Percentiles rank a stretch among this genome's conserved stretches.
phyloP scores from a whole-genome alignment of 2,329 filamentous ascomycete species.

The Cladosporium halotolerans region DNA sequence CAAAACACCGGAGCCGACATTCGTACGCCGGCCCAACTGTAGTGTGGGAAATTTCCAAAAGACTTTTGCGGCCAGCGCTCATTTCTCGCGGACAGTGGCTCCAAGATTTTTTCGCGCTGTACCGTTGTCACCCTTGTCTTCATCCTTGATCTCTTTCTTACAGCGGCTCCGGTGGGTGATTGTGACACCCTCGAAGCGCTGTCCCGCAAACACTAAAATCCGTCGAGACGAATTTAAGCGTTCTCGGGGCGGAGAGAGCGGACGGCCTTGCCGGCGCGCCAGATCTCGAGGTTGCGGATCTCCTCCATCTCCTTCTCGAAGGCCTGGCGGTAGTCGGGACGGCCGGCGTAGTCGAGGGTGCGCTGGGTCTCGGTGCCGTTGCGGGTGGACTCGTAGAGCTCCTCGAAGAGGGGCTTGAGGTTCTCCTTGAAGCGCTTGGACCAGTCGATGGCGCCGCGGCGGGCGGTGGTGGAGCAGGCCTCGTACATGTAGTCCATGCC shows the following conservation, averaged over 20 bases:
- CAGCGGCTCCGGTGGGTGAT: neutral
- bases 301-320: conserved; percentile 98
- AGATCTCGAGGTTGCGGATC: conserved; percentile 97
- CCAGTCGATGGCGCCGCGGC: conserved; percentile 99
- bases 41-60: neutral
- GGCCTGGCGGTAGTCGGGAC: conserved; percentile 91
- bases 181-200: neutral
- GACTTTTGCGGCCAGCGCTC: conserved; percentile 12
- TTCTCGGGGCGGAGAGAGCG: conserved; percentile 45
- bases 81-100: conserved; percentile 9
- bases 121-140: conserved; percentile 10
- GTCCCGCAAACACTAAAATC: conserved; percentile 1
- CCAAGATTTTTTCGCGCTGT: conserved; percentile 3
- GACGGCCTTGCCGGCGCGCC: conserved; percentile 96
- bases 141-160: neutral
- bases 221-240: conserved; percentile 18
- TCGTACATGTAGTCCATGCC: conserved; percentile 99
- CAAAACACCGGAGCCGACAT: too few species aligned
- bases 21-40: too few species aligned
- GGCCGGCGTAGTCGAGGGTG: conserved; percentile 94
- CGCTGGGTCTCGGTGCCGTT: conserved; percentile 91
- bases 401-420: conserved; percentile 97
- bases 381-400: conserved; percentile 88
- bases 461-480: conserved; percentile 97
- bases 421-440: conserved; percentile 94